phyloP scores from a whole-genome alignment of 306 rosid genomes.

The Hippophae gyantsensis region DNA sequence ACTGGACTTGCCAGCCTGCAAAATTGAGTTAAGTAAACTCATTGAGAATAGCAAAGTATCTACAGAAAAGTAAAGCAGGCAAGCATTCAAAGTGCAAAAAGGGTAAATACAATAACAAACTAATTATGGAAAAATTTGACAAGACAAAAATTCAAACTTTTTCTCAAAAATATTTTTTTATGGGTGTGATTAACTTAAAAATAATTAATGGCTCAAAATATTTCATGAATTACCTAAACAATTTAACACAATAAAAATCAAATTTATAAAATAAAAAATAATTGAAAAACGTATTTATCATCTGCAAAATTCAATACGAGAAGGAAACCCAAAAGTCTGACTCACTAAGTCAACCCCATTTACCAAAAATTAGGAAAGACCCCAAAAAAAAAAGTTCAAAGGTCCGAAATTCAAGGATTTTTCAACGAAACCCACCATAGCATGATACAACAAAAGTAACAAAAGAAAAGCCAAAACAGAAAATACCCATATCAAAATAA shows the following conservation, averaged over 20 bases:
- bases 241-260: neutral
- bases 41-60: neutral
- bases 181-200: constrained; percentile 11
- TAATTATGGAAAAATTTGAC: constrained; percentile 22
- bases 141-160: constrained; percentile 47
- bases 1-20: constrained; percentile 44
- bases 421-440: constrained; percentile 23
- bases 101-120: constrained; percentile 29
- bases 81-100: constrained; percentile 33
- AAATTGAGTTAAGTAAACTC: constrained; percentile 12
- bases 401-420: constrained; percentile 16
- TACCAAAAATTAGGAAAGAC: constrained; percentile 28
- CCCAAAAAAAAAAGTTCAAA: constrained; percentile 11
- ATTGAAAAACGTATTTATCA: neutral
- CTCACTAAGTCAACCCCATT: constrained; percentile 32
- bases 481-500: neutral
- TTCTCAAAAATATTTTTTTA: constrained; percentile 3
- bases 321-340: constrained; percentile 12
- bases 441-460: neutral
- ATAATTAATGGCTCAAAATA: constrained; percentile 17
- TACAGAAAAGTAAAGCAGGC: constrained; percentile 28
- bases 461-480: constrained; percentile 5
- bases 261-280: neutral
- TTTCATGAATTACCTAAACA: constrained; percentile 11
- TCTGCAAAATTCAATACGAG: constrained; percentile 8